Evolutionary conservation across 192 early-diverging fungal species (phyloP), one percentile per base, ranked within the genome.

Genomic region (Lunasporangiospora selenospora): DNA sequence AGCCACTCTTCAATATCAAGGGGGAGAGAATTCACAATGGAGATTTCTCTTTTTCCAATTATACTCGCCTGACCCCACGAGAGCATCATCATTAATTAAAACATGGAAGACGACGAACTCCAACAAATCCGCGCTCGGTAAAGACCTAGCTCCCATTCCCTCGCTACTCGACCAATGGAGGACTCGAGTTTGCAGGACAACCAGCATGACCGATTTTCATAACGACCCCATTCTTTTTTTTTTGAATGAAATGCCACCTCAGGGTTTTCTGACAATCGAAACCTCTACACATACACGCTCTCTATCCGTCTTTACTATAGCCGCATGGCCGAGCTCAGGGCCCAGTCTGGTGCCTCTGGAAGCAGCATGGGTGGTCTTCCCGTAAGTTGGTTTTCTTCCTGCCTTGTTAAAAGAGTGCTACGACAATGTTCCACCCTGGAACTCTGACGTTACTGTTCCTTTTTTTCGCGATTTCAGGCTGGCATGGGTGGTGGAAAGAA

Each of bases 61-160:
- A n/a, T n/a, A n/a, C n/a, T n/a, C n/a, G n/a, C n/a, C n/a, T n/a
- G n/a, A n/a, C n/a, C n/a, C n/a, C n/a, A n/a, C n/a, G n/a, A n/a
- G n/a, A n/a, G n/a, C n/a, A n/a, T n/a, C 47, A 62, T 41, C 13
- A 30, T 38, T 9, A 24, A n/a, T 38, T 53, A 41, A 59, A 70
- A 50, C 53, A 89, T 89, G 90, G 87, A 83, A 55, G 90, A 91
- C 85, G 86, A 88, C 75, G 92, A 94, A 65, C 85, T 94, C 29
- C 81, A 81, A 69, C 84, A 84, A 44, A 91, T 94, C 64, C 83
- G 92, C 47, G 88, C 87, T 34, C 82, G 84, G 62, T 84, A 90
- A 45, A 61, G 86, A n/a, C n/a, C n/a, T n/a, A n/a, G n/a, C n/a
- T n/a, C n/a, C n/a, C n/a, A n/a, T n/a, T n/a, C n/a, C n/a, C n/a